A percentile compares a stretch with the other conserved stretches of the same genome.
Evolutionary conservation across 768 basidiomycete genomes (phyloP).

Genomic region (Paxillus involutus): DNA sequence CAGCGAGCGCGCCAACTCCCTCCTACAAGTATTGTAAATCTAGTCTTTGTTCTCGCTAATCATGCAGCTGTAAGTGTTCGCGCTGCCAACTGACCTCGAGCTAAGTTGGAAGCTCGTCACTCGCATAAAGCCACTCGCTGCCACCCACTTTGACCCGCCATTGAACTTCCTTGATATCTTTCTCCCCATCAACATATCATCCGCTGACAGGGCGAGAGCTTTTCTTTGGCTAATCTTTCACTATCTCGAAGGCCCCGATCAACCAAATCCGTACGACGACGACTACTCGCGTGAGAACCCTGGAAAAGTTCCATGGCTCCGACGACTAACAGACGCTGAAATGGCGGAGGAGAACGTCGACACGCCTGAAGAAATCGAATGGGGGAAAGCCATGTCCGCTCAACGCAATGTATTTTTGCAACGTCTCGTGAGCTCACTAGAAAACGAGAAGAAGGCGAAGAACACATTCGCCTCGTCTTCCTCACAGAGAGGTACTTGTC

Average conservation of each 20-base stretch:
- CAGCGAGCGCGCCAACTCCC: conserved; percentile 65
- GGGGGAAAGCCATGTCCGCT: conserved; percentile 73
- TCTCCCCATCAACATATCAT: conserved; percentile 71
- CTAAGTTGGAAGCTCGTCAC: conserved; percentile 10
- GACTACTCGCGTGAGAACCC: conserved; percentile 55
- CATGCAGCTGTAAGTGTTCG: conserved; percentile 64
- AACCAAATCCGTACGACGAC: conserved; percentile 76
- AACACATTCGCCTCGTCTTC: conserved; percentile 30
- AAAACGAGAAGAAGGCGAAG: conserved; percentile 51
- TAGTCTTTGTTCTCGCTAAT: conserved; percentile 80
- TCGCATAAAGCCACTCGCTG: conserved; percentile 50
- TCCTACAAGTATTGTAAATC: conserved; percentile 83
- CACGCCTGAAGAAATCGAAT: conserved; percentile 71
- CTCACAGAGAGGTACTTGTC: conserved; percentile 23
- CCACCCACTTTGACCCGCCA: conserved; percentile 70
- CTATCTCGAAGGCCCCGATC: conserved; percentile 68
- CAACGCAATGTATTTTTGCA: conserved; percentile 71
- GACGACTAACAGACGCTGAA: conserved; percentile 54
- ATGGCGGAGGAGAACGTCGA: conserved; percentile 73
- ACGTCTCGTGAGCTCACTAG: conserved; percentile 58
- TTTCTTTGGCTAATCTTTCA: conserved; percentile 85
- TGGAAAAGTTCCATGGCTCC: conserved; percentile 65
- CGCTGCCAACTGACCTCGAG: neutral
- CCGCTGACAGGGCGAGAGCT: conserved; percentile 69
- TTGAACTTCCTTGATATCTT: conserved; percentile 85